phyloP scores from a whole-genome alignment of 371 early-diverging fungal genomes.

The Paraphysoderma sedebokerense region DNA sequence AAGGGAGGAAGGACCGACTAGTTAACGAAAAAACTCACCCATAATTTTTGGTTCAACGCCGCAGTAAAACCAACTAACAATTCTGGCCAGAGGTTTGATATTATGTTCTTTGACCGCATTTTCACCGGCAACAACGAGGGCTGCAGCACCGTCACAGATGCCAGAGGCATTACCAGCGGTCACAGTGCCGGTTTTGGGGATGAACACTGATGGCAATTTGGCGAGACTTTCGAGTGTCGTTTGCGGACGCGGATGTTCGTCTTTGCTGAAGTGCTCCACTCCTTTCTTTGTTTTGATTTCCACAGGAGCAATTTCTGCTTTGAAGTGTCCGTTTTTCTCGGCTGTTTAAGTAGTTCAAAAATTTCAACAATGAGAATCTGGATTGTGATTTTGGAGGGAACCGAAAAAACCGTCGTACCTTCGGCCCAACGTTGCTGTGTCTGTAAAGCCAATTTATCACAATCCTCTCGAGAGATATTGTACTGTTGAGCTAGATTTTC shows the following conservation, averaged over 20 bases:
- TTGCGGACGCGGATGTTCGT: constrained; percentile 82
- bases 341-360: constrained; percentile 18
- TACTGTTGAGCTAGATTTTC: constrained; percentile 83
- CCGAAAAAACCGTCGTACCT: constrained; percentile 22
- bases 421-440: constrained; percentile 72
- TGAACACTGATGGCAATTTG: constrained; percentile 76
- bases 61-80: constrained; percentile 69
- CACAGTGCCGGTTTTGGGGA: constrained; percentile 67
- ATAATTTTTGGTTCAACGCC: constrained; percentile 45
- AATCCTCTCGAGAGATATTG: constrained; percentile 59
- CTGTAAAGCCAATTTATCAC: constrained; percentile 67
- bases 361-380: neutral
- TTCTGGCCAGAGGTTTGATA: constrained; percentile 66
- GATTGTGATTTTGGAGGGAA: neutral
- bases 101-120: constrained; percentile 62
- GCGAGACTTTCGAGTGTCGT: constrained; percentile 58
- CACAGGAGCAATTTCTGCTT: constrained; percentile 72
- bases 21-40: too few species aligned
- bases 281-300: constrained; percentile 63
- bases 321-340: constrained; percentile 49
- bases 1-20: constrained; percentile 52
- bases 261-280: constrained; percentile 31
- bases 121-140: constrained; percentile 72
- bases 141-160: constrained; percentile 91
- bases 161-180: constrained; percentile 94